These are phyloP conservation scores for Lepidium sativum DNA, from an alignment of 345 rosid genomes.

Conservation along the genomic window DNA sequence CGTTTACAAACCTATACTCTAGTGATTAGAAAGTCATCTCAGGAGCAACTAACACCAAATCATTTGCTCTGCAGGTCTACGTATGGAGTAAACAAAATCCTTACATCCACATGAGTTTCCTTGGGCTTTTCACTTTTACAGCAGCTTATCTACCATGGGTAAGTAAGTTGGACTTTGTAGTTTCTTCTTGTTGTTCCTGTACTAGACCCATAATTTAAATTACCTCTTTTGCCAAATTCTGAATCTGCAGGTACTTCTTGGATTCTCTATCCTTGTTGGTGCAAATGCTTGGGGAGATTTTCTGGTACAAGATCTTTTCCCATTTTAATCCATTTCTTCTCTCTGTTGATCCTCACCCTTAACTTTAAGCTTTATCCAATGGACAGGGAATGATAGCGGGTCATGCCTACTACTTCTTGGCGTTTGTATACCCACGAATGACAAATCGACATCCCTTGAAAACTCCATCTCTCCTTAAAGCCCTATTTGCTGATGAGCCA, in stretches of 20 bases:
- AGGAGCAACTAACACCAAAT: neutral
- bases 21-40: neutral
- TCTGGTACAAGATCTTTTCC: constrained; percentile 42
- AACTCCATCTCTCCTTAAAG: constrained; percentile 75
- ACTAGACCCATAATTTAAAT: neutral
- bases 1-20: neutral
- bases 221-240: neutral
- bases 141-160: constrained; percentile 98
- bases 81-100: constrained; percentile 99
- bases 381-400: constrained; percentile 97
- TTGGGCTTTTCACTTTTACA: constrained; percentile 90
- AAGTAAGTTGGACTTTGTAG: constrained; percentile 39
- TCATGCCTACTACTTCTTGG: constrained; percentile 96
- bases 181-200: neutral
- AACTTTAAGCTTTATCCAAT: neutral
- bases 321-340: neutral
- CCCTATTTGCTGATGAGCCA: constrained; percentile 74
- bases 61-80: constrained; percentile 49
- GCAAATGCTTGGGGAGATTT: constrained; percentile 97
- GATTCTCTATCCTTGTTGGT: constrained; percentile 90
- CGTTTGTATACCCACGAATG: constrained; percentile 87
- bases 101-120: constrained; percentile 94
- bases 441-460: constrained; percentile 67
- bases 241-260: constrained; percentile 67
- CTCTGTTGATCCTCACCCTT: neutral